Percentiles rank a stretch among this genome's conserved stretches.
Conservation (phyloP, 2,329 filamentous ascomycete genomes). For the Atkinsonella hypoxylon region DNA sequence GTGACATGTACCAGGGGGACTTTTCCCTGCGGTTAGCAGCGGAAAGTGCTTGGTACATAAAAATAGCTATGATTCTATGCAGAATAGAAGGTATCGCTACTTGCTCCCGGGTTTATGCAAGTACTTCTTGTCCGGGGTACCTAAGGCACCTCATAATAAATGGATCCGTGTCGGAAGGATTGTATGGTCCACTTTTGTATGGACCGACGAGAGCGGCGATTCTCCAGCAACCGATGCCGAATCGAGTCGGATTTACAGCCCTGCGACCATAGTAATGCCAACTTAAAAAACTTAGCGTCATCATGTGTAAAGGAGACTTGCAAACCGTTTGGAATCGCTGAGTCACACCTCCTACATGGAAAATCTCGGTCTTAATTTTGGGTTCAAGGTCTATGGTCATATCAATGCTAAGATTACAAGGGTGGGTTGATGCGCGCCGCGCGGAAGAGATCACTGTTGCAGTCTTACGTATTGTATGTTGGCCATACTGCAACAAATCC, state of each 20-base stretch:
- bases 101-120: background rate
- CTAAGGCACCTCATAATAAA: background rate
- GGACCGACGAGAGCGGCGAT: slow-evolving; percentile 7
- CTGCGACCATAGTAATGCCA: too few species aligned
- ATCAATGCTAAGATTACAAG: too few species aligned
- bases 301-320: too few species aligned
- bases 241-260: background rate
- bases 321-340: too few species aligned
- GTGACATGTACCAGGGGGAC: slow-evolving; percentile 1
- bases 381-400: too few species aligned
- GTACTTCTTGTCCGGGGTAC: background rate
- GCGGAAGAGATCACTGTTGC: too few species aligned
- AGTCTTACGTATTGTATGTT: too few species aligned
- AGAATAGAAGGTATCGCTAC: background rate
- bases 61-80: background rate
- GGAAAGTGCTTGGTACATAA: background rate
- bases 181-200: slow-evolving; percentile 3
- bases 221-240: slow-evolving; percentile 4
- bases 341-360: too few species aligned
- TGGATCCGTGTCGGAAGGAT: slow-evolving; percentile 4
- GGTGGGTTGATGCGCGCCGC: too few species aligned
- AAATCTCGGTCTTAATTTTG: too few species aligned
- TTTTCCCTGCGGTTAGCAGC: background rate
- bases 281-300: too few species aligned
- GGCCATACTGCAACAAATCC: too few species aligned